A percentile compares a stretch with the other conserved stretches of the same genome.
phyloP scores from a whole-genome alignment of 306 rosid species.

The Vachellia pachyceras region DNA sequence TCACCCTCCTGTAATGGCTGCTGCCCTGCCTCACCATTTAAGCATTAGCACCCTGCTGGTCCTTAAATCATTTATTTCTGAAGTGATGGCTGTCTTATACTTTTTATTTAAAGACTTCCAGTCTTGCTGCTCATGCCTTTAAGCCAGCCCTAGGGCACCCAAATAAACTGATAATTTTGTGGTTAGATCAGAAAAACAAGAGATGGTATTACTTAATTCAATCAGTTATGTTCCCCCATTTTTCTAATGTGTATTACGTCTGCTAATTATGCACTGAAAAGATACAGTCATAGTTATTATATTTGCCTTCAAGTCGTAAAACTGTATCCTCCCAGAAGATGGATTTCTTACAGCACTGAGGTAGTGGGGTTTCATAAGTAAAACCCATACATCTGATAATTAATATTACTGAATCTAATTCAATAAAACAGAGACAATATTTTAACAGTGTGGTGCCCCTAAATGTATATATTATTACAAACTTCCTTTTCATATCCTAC shows the following conservation, averaged over 20 bases:
- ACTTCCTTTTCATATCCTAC: background rate
- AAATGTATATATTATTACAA: background rate
- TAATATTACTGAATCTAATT: background rate
- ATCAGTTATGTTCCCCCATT: background rate
- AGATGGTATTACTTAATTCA: background rate
- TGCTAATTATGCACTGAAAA: background rate
- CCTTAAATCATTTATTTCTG: slow-evolving; percentile 4
- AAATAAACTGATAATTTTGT: background rate
- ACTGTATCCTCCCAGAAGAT: background rate
- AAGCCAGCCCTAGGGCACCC: background rate
- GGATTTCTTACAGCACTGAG: background rate
- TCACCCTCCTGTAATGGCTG: background rate
- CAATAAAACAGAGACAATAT: background rate
- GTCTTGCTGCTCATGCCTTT: background rate
- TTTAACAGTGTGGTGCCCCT: background rate
- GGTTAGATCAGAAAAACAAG: background rate
- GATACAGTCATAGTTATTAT: background rate
- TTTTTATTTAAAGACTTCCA: background rate
- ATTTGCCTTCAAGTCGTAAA: background rate
- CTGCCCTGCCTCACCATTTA: background rate
- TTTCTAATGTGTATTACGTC: background rate
- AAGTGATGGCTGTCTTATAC: background rate
- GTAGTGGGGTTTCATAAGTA: background rate
- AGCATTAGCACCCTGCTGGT: background rate
- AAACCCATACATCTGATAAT: background rate